phyloP scores from a whole-genome alignment of 2,329 filamentous ascomycete genomes.

The Penicillium verrucosum region DNA sequence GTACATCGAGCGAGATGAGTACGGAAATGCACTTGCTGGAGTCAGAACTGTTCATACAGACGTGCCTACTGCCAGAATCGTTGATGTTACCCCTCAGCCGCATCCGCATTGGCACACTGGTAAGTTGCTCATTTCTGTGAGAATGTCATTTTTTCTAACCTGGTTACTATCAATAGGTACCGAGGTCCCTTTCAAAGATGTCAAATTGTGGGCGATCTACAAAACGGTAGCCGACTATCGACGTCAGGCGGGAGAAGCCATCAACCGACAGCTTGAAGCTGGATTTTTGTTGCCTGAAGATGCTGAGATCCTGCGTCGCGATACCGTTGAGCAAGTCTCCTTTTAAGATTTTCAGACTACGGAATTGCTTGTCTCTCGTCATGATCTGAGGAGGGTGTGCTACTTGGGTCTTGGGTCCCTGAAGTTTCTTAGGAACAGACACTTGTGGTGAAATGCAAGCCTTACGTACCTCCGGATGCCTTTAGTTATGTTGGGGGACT shows the following conservation, averaged over 20 bases:
- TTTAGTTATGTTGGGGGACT: neutral
- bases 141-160: neutral
- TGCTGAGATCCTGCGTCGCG: neutral
- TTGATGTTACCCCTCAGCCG: neutral
- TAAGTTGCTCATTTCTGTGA: neutral
- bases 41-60: slow-evolving; percentile 4
- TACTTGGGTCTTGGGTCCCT: neutral
- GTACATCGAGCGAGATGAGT: neutral
- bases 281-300: slow-evolving; percentile 2
- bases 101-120: neutral
- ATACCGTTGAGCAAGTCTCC: neutral
- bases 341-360: neutral
- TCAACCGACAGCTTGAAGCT: neutral
- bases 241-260: neutral
- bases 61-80: neutral
- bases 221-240: neutral
- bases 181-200: neutral
- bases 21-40: neutral
- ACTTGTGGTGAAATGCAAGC: neutral
- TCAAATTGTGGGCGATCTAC: neutral
- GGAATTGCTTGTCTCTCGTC: neutral
- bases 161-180: neutral
- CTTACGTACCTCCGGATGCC: neutral
- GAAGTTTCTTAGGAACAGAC: neutral
- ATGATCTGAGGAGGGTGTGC: neutral